phyloP scores from a whole-genome alignment of 2,329 filamentous ascomycete genomes.

The Dryadomyces quercus-mongolicae region DNA sequence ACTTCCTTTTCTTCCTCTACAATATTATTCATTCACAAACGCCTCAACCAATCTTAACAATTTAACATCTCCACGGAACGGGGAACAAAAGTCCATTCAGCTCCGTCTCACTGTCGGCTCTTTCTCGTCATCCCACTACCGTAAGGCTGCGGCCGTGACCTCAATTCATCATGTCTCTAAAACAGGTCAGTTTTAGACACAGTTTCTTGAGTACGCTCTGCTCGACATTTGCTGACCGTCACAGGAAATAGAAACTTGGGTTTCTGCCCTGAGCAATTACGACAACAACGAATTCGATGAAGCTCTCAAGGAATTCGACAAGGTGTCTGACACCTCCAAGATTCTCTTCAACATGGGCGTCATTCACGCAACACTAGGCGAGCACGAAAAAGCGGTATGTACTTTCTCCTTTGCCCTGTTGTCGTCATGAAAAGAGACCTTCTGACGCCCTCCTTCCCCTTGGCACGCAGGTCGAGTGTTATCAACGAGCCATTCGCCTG shows the following conservation, averaged over 20 bases:
- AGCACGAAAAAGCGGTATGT: conserved; percentile 89
- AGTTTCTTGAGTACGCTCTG: too few species aligned
- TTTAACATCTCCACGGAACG: too few species aligned
- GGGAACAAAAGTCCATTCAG: too few species aligned
- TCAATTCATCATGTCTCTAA: background rate
- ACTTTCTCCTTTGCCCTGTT: background rate
- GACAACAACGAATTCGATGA: conserved; percentile 97
- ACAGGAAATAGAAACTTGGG: conserved; percentile 98
- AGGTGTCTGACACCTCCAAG: conserved; percentile 89
- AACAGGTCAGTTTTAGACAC: background rate
- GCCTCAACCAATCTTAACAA: too few species aligned
- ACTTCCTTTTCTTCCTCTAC: background rate
- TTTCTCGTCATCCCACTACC: background rate
- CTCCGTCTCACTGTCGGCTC: background rate
- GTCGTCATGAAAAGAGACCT: too few species aligned
- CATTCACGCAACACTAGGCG: conserved; percentile 89
- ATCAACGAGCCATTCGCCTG: conserved; percentile 78
- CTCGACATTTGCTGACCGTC: background rate
- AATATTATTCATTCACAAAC: too few species aligned
- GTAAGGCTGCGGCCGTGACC: background rate
- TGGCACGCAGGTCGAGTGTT: conserved; percentile 89
- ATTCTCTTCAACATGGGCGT: conserved; percentile 98
- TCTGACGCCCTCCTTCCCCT: background rate
- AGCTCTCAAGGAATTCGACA: conserved; percentile 69
- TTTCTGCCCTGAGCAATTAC: conserved; percentile 78